Evolutionary conservation across 1,139 yeast genomes (phyloP), one percentile per base, ranked within the genome.

Genomic region (Candida tetrigidarum): DNA sequence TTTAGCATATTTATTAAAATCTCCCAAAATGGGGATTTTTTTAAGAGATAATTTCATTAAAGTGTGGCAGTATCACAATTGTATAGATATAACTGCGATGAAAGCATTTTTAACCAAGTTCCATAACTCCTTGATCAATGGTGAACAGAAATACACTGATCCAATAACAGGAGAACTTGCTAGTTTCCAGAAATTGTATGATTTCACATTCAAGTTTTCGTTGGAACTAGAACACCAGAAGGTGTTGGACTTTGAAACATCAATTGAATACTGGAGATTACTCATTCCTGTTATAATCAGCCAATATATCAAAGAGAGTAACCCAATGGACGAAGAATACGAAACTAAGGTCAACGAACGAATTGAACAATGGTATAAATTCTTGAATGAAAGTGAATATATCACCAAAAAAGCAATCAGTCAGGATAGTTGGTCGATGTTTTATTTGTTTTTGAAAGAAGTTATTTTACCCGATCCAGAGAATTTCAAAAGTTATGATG

Each of bases 371-470:
- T 89, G 87, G 89, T 71, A 69, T 45, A 64, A 58, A 11, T 90
- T 77, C 61, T 64, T 73, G 19, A 39, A 20, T 63, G 39, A 45
- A 5, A 56, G 53, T 26, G 60, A 56, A 19, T 73, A 62, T 41
- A 19, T 38, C 19, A 71, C 71, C 56, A 71, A 71, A 39, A 65
- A 73, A 43, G 63, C 72, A 4, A 73, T 92, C 27, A 78, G 87
- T 7, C 78, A 67, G 49, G 99, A 92, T 58, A 81, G 84, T 29
- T 92, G 97, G 97, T 77, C 80, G 49, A 91, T 92, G 97, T 70
- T 87, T 46, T 76, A 79, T 49, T 80, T 82, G 49, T 90, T 92
- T 58, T 68, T 86, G 42, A 64, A 67, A 37, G 83, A 81, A 47
- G 78, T 78, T 39, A 50, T 73, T 3, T 63, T 71, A 2, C 52